Base-by-base conservation (phyloP, 2,329 filamentous ascomycete genomes). In the Paraconiothyrium sp. region DNA sequence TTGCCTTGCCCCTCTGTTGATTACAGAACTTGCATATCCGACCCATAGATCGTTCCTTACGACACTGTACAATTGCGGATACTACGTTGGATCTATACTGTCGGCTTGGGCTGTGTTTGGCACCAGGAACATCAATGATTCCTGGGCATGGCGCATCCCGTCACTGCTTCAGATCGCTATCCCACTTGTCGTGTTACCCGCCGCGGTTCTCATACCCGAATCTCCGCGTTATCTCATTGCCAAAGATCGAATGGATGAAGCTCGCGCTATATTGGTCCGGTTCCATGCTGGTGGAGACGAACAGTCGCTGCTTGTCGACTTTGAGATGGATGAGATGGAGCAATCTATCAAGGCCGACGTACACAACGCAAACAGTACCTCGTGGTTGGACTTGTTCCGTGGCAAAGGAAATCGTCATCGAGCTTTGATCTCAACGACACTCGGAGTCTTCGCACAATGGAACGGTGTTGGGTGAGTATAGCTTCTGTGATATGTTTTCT, bases 141-240 rank as follows among this genome's bases (percentile, higher is more conserved):
- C 61, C 11, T 81, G 78, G 80, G 73, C 78, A 4, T 84, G 82
- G 80, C 72, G 82, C 30, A 73, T 83, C 1, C 82, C 82, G 0
- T 82, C 79, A 43, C 68, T 81, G 3, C 65, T 84, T 1, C 82
- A 84, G 59, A 44, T 44, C 14, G 37, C 37, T 14, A 24, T 44
- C 6, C 35, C 52, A 10, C 11, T 34, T 8, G 16, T 57, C 3
- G 80, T 76, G 59, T 71, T 73, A n/a, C 81, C 83, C 22, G 81
- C 82, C 7, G 61, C 81, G 22, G 51, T 82, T 4, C 67, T 74
- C 14, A 73, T 76, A 66, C 70, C 74, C 63, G 51, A 76, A 78
- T 60, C 69, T 77, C 32, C 83, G 10, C 66, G 85, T 16, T 80
- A 82, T 1, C 72, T 85, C 46, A 79, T 86, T 11, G 72, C 85